A percentile compares a stretch with the other conserved stretches of the same genome.
These are phyloP conservation scores for Stereum hirsutum DNA, from an alignment of 1,284 basidiomycete species.

Conservation along the genomic window DNA sequence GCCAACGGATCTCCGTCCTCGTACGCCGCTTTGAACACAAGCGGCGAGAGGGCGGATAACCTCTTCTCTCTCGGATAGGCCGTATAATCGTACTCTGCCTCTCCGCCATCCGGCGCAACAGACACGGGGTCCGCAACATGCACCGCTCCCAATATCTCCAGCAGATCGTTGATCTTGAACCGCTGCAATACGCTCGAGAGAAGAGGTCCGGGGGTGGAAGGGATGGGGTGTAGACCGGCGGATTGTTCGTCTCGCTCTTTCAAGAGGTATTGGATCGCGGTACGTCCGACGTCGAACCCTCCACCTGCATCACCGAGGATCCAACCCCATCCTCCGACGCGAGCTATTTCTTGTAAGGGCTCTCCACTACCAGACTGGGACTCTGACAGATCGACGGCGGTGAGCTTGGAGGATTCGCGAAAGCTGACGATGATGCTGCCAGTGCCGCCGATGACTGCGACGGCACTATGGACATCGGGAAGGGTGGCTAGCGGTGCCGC, in stretches of 20 bases:
- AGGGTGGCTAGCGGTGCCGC: conserved; percentile 59
- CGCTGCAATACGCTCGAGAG: conserved; percentile 32
- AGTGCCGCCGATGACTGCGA: conserved; percentile 64
- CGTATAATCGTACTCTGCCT: conserved; percentile 18
- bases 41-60: conserved; percentile 58
- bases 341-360: conserved; percentile 46
- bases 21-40: conserved; percentile 68
- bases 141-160: conserved; percentile 53
- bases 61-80: conserved; percentile 55
- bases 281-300: conserved; percentile 66
- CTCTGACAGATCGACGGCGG: background rate
- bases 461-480: conserved; percentile 45
- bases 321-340: conserved; percentile 78
- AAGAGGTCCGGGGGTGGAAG: conserved; percentile 11
- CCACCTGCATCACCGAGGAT: conserved; percentile 76
- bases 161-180: conserved; percentile 47
- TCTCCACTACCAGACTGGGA: conserved; percentile 15
- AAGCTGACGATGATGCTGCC: conserved; percentile 65
- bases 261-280: conserved; percentile 59
- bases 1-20: conserved; percentile 52
- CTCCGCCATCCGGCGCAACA: background rate
- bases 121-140: conserved; percentile 43
- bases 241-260: conserved; percentile 43
- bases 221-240: conserved; percentile 21
- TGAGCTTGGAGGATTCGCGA: conserved; percentile 21